Percentiles rank a stretch among this genome's conserved stretches.
Conservation (phyloP, 768 basidiomycete genomes). For the Termitomyces sp. region DNA sequence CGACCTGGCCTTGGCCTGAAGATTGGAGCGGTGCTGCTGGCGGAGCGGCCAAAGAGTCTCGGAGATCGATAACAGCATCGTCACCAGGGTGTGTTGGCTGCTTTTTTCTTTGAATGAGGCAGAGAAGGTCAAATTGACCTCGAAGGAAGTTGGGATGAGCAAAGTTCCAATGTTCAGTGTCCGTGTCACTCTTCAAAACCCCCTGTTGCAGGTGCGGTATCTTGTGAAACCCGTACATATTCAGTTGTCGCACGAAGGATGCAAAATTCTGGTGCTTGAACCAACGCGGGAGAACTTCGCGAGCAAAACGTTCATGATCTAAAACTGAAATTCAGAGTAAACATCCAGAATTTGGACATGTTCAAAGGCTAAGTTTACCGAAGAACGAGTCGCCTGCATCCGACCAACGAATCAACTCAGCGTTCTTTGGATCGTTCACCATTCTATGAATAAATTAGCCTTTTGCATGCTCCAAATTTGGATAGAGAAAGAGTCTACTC, state of each 20-base stretch:
- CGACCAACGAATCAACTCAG: conserved; percentile 88
- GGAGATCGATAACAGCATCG: conserved; percentile 30
- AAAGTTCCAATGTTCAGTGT: conserved; percentile 88
- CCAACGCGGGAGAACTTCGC: conserved; percentile 85
- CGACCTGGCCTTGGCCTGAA: conserved; percentile 47
- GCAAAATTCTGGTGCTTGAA: conserved; percentile 98
- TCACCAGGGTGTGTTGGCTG: conserved; percentile 36
- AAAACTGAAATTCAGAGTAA: conserved; percentile 50
- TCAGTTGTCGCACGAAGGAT: conserved; percentile 88
- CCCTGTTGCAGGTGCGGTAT: conserved; percentile 96
- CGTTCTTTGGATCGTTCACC: conserved; percentile 81
- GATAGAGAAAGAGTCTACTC: conserved; percentile 48
- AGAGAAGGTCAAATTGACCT: conserved; percentile 83
- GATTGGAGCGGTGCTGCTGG: conserved; percentile 8
- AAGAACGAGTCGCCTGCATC: conserved; percentile 90
- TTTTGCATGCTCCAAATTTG: background rate
- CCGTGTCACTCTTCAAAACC: conserved; percentile 76
- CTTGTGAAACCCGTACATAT: conserved; percentile 96
- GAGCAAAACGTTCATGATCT: conserved; percentile 86
- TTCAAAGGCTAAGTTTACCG: conserved; percentile 37
- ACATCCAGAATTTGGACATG: background rate
- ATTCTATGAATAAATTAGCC: conserved; percentile 47
- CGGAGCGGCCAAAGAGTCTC: conserved; percentile 15
- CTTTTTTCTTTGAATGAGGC: conserved; percentile 86
- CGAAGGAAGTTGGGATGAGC: conserved; percentile 85